Evolutionary conservation across 2,329 filamentous ascomycete genomes (phyloP).

Genomic region (Penicillium sp.): DNA sequence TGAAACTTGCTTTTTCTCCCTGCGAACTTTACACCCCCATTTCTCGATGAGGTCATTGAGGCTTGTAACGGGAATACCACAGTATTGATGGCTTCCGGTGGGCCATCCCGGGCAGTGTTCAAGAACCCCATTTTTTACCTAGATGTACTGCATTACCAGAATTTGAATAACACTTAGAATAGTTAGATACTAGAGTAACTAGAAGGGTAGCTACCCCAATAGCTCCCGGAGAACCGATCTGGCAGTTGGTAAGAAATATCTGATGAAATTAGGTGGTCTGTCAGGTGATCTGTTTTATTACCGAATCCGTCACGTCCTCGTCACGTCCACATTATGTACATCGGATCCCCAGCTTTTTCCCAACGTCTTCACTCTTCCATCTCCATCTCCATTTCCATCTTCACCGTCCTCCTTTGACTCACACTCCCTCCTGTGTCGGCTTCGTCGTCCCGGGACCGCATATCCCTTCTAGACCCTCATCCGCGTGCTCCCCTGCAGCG

Average conservation of each 20-base stretch:
- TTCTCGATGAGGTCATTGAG: constrained; percentile 28
- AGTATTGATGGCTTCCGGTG: neutral
- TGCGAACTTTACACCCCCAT: neutral
- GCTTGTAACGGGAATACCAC: constrained; percentile 6
- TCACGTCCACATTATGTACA: too few relatives aligned
- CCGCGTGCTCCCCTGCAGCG: constrained; percentile 28
- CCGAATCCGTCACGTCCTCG: neutral
- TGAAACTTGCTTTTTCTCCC: neutral
- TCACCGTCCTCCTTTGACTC: neutral
- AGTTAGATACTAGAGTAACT: too few relatives aligned
- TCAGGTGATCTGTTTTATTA: constrained; percentile 6
- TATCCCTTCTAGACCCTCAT: constrained; percentile 22
- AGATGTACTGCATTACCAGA: too few relatives aligned
- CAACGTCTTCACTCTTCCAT: neutral
- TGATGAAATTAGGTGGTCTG: neutral
- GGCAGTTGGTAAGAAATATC: too few relatives aligned
- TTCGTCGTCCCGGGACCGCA: constrained; percentile 2
- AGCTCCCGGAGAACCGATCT: too few relatives aligned
- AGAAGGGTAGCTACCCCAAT: too few relatives aligned
- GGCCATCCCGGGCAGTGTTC: neutral
- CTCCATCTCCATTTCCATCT: neutral
- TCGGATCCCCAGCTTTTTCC: constrained; percentile 10
- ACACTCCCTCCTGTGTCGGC: neutral
- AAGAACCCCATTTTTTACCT: neutral
- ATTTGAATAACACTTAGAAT: too few relatives aligned